Base-by-base conservation (phyloP, 1,284 basidiomycete genomes). In the Ceratobasidium sp. region DNA sequence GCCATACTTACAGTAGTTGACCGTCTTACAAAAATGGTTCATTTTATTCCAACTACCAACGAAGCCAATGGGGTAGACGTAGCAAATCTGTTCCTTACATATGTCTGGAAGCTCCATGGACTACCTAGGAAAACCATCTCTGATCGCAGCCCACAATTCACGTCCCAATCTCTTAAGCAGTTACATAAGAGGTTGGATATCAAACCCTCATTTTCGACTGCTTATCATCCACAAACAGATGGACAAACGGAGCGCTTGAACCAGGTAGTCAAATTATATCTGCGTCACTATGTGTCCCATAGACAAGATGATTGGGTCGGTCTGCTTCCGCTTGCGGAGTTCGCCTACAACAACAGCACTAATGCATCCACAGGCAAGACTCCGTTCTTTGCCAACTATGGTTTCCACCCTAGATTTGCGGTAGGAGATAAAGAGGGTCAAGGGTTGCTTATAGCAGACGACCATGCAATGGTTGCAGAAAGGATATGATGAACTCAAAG, bases 211-310 rank as follows among this genome's bases (percentile, higher is more conserved):
- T 73, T 74, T 43, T 77, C 74, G 1, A 81, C 80, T 0, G 77
- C 80, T 0, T 79, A 76, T 45, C 80, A 80, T 59, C 80, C 79
- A 0, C 75, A 81, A 59, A 77, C 80, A 0, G 78, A 83, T 62
- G 80, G 81, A 0, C 79, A 82, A 46, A 79, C 79, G 0, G 80
- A 83, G 74, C 41, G 75, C 0, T 74, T 78, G 10, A 81, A 82
- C 71, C 78, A 80, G 60, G 50, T 52, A 0, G 41, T 81, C 0
- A 78, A 80, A 59, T 5, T 50, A 50, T n/a, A 50, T 50, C 46
- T 8, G 46, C n/a, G n/a, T n/a, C n/a, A 18, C 46, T 39, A 39
- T 39, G 36, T 39, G 14, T 39, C 36, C 6, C 8, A 50, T n/a
- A 26, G 23, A 26, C 46, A 50, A 26, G 46, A 50, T 26, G 57